Evolutionary conservation across 139 green algal genomes (phyloP), one percentile per base, ranked within the genome.

Genomic region (Chlamydomonas incerta): DNA sequence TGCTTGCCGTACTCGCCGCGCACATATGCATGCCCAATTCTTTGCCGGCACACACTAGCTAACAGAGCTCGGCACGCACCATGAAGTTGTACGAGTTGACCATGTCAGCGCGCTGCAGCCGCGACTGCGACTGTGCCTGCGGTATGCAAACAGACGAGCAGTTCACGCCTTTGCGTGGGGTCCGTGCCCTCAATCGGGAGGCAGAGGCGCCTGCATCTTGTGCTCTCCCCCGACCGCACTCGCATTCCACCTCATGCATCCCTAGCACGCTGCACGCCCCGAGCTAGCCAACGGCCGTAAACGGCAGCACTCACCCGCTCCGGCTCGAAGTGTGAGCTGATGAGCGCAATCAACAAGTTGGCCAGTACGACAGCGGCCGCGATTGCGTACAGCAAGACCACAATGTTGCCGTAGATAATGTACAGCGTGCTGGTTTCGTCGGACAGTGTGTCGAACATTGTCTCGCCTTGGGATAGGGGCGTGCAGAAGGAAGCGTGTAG

Each of bases 361-460:
- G 74, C 52, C 5, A 81, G 46, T 6, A 81, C 23, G 4, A 81
- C 74, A 0, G 74, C 37, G 11, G 57, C 74, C 2, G 63, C 31
- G 6, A 81, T 3, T 3, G 74, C 57, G 57, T 71, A 81, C 29
- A 70, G 34, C 55, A 81, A 23, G 5, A 70, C 21, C 55, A 81
- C 57, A 34, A 81, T 34, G 74, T 70, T 81, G 74, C 74, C 74
- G 74, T 70, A 81, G 57, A 81, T 23, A 23, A 70, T 71, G 55
- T 58, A 81, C 34, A 70, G 33, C 23, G 33, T 69, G 74, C 50
- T 28, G 23, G 55, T 26, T 57, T 81, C 74, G 3, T 65, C 57
- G 10, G 15, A 0, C 34, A 71, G 24, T 23, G 57, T 24, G 0
- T 70, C 74, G 14, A 81, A 81, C 74, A 70, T 70, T 33, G 74